Base-by-base conservation (phyloP, 495 filamentous ascomycete genomes). In the Aspergillus sclerotioniger region DNA sequence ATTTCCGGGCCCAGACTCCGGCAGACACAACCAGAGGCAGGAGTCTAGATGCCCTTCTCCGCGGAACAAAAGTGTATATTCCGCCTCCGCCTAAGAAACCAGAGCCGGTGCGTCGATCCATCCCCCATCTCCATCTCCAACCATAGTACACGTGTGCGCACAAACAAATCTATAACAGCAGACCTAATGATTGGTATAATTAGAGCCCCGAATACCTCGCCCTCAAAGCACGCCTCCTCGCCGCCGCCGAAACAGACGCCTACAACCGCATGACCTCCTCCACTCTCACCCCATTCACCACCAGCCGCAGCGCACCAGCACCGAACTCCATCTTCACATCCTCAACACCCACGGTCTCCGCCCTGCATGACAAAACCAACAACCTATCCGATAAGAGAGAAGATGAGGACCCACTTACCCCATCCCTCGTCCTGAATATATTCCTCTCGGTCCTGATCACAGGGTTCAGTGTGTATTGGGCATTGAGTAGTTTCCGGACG, bases 201-300 rank as follows among this genome's bases (percentile, higher is more conserved):
- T 57, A 98, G 90, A 88, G 83, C 10, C 75, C 87, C 8, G 90
- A 95, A 78, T 98, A 94, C 75, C 90, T 92, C 72, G 90, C 85
- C 8, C 74, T 94, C 3, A 98, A 98, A 93, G 82, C 84, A 3
- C 83, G 88, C 16, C 86, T 98, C 20, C 90, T 91, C 45, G 80
- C 80, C 46, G 85, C 92, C 63, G 86, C 89, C 65, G 92, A 98
- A 75, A 76, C 84, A 62, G 83, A 87, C 50, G 80, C 82, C 10
- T 98, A 98, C 74, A 82, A 89, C 53, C 82, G 86, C 80, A 71
- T 87, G 48, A 56, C 74, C 68, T 54, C 76, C 72, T 54, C 76
- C 73, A n/a, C 71, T 70, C 0, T 62, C 49, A 6, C 45, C n/a
- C 8, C 60, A 48, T 25, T 29, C 47, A 39, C 64, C 35, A 62